phyloP scores from a whole-genome alignment of 805 yeast genomes.

The Danielia reshetovae region DNA sequence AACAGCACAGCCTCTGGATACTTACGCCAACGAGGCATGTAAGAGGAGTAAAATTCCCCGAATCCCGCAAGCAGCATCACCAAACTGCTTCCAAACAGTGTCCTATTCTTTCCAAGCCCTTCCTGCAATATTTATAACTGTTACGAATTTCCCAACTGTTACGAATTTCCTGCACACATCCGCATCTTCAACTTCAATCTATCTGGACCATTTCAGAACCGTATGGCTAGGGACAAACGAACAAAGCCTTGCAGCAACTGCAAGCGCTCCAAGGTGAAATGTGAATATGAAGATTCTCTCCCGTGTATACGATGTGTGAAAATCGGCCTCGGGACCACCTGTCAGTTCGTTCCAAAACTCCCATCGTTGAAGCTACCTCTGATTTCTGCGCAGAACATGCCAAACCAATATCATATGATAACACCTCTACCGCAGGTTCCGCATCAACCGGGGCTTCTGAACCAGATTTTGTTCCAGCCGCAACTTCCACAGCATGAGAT shows the following conservation, averaged over 20 bases:
- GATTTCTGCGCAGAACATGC: constrained; percentile 6
- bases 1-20: too few species aligned
- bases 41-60: too few species aligned
- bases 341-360: constrained; percentile 54
- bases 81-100: too few species aligned
- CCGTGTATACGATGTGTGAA: constrained; percentile 59
- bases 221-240: constrained; percentile 34
- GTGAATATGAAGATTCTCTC: constrained; percentile 44
- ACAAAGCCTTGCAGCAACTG: constrained; percentile 64
- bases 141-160: too few species aligned
- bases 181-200: too few species aligned
- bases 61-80: too few species aligned
- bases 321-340: constrained; percentile 41
- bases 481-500: background rate
- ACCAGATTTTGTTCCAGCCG: too few species aligned
- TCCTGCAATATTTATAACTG: too few species aligned
- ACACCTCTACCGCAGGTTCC: constrained; percentile 2
- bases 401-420: background rate
- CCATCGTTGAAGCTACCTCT: constrained; percentile 38
- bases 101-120: too few species aligned
- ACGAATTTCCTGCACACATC: too few species aligned
- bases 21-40: too few species aligned
- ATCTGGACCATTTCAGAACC: too few species aligned
- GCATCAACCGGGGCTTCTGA: background rate
- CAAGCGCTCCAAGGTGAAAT: constrained; percentile 58